These are phyloP conservation scores for Pythium grandisporangium DNA, from an alignment of 352 stramenopile genomes.

Conservation along the genomic window DNA sequence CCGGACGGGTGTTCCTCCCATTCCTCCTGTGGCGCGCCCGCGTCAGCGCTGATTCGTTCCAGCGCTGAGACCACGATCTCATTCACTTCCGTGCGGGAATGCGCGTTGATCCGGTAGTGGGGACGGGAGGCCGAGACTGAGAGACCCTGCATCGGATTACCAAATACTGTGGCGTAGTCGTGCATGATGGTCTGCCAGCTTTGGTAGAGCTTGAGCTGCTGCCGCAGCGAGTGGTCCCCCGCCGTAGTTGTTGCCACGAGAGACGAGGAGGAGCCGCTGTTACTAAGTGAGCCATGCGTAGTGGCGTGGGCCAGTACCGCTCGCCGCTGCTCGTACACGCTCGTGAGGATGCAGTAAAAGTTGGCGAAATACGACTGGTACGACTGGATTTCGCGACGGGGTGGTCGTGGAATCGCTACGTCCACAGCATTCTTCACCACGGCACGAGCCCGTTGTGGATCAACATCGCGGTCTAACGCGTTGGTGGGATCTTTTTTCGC, in stretches of 20 bases:
- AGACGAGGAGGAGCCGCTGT: slow-evolving; percentile 1
- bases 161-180: slow-evolving; percentile 82
- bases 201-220: slow-evolving; percentile 76
- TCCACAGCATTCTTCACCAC: too few species aligned
- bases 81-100: slow-evolving; percentile 62
- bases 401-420: too few species aligned
- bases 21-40: too few species aligned
- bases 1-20: slow-evolving; percentile 76
- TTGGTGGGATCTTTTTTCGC: too few species aligned
- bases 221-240: slow-evolving; percentile 37
- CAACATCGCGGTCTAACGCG: not conserved
- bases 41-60: slow-evolving; percentile 28
- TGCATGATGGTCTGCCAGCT: slow-evolving; percentile 80
- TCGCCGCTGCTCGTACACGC: slow-evolving; percentile 46
- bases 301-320: slow-evolving; percentile 3
- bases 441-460: slow-evolving; percentile 4
- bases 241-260: not conserved
- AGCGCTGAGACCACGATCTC: slow-evolving; percentile 74
- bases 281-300: slow-evolving; percentile 6
- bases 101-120: slow-evolving; percentile 80
- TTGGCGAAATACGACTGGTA: slow-evolving; percentile 56
- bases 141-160: slow-evolving; percentile 20
- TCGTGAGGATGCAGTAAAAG: slow-evolving; percentile 71
- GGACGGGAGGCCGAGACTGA: slow-evolving; percentile 28
- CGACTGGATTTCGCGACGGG: slow-evolving; percentile 24